Evolutionary conservation across 2,329 filamentous ascomycete genomes (phyloP), one percentile per base, ranked within the genome.

Genomic region (Arthrobotrys entomopaga): DNA sequence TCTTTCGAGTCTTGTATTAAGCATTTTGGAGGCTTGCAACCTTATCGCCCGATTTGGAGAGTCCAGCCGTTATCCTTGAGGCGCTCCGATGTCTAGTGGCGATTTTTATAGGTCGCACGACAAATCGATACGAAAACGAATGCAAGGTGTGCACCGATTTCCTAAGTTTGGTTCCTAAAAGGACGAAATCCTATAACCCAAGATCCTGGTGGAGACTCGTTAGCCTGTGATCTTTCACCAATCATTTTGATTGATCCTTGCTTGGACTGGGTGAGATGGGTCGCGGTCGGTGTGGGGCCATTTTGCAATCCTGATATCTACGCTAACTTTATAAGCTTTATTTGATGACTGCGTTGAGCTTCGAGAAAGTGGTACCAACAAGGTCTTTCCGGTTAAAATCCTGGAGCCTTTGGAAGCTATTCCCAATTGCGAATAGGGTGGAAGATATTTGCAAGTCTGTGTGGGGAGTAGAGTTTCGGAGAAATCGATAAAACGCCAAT

Each of bases 11-110:
- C 16, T 13, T 3, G 42, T 46, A 7, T 46, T 19, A 19, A 46
- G n/a, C 29, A 46, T 46, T 19, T 46, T 6, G 15, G 15, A 46
- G 42, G 42, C 42, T 46, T 15, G 16, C 42, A 13, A 46, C 13
- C 13, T 13, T 46, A 46, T 19, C 16, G 42, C 42, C 6, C 42
- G n/a, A n/a, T 46, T 46, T n/a, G 42, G 42, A 46, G 15, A 46
- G 10, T 46, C 42, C 42, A 46, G 42, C 42, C 42, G 42, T 46
- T 46, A 46, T 46, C 42, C 42, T n/a, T 46, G 42, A 5, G 42
- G 42, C 15, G 15, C 10, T 46, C 42, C 42, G 42, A 46, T n/a
- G 2, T 46, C 42, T 46, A 19, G 3, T 13, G 42, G 42, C n/a
- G 42, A 13, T 46, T 46, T 46, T 46, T 6, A 46, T 7, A 46